These are phyloP conservation scores for Trametes pubescens DNA, from an alignment of 1,284 basidiomycete species.

Conservation along the genomic window DNA sequence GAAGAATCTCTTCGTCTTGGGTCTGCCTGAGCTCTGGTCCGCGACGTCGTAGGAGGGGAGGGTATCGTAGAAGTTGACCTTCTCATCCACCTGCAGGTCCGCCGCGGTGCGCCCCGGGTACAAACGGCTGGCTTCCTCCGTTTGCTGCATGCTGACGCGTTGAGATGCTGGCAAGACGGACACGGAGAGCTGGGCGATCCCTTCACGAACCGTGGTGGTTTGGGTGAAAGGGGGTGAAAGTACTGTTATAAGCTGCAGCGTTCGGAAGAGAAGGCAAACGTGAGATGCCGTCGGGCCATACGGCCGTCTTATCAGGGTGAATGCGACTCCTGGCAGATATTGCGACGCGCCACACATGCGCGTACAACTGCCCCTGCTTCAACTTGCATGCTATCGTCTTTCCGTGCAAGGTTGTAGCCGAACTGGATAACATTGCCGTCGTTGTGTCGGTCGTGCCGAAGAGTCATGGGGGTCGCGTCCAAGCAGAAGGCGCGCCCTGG, in stretches of 20 bases:
- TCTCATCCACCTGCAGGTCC: background rate
- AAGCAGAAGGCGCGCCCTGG: too few species aligned
- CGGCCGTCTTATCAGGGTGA: background rate
- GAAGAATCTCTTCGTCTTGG: background rate
- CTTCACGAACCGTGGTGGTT: background rate
- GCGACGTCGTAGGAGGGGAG: background rate
- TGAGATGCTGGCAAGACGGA: background rate
- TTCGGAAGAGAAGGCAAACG: background rate
- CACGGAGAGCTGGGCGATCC: background rate
- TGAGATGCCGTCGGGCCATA: constrained; percentile 3
- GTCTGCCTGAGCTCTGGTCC: background rate
- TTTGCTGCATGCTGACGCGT: too few species aligned
- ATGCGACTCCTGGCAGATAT: background rate
- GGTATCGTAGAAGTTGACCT: background rate
- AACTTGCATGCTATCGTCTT: too few species aligned
- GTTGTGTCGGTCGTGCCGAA: too few species aligned
- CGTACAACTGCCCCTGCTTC: background rate
- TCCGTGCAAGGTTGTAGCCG: too few species aligned
- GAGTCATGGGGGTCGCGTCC: too few species aligned
- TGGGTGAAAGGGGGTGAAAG: background rate
- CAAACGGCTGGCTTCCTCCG: background rate
- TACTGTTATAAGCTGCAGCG: background rate
- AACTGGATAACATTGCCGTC: too few species aligned
- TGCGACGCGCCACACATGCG: background rate
- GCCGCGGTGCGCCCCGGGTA: background rate